phyloP scores from a whole-genome alignment of 352 stramenopile species.

The Phytophthora meadii region DNA sequence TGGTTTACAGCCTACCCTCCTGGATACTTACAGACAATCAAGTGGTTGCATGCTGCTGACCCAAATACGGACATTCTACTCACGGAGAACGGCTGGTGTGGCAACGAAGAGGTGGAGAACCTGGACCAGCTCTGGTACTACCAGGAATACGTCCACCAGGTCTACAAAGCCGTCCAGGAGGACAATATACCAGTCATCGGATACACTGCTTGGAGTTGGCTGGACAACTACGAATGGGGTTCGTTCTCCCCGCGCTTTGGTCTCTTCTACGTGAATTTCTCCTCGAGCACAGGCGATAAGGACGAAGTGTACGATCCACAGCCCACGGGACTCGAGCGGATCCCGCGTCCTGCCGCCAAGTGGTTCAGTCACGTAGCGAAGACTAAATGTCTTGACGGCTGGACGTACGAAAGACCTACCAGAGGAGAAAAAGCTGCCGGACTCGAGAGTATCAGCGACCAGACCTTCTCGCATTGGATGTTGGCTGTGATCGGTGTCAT shows the following conservation, averaged over 20 bases:
- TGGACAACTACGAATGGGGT: constrained; percentile 97
- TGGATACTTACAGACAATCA: constrained; percentile 65
- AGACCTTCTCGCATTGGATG: constrained; percentile 29
- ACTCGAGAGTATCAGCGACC: constrained; percentile 25
- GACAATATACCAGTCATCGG: constrained; percentile 77
- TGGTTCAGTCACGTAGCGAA: constrained; percentile 61
- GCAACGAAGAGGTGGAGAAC: constrained; percentile 65
- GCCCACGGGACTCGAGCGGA: constrained; percentile 39
- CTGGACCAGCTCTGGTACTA: constrained; percentile 74
- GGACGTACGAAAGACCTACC: constrained; percentile 12
- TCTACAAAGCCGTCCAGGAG: constrained; percentile 54
- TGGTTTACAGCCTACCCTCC: constrained; percentile 63
- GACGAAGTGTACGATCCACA: constrained; percentile 38
- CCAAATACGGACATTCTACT: constrained; percentile 52
- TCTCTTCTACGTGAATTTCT: constrained; percentile 74
- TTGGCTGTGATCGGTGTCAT: constrained; percentile 23
- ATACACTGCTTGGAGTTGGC: constrained; percentile 94
- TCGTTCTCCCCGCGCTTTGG: constrained; percentile 69
- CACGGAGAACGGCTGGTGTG: constrained; percentile 77
- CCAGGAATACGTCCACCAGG: constrained; percentile 57
- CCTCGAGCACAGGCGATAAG: constrained; percentile 38
- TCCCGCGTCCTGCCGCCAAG: constrained; percentile 52
- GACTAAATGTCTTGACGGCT: constrained; percentile 57
- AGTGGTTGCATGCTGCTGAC: constrained; percentile 62
- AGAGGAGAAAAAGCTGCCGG: constrained; percentile 17